phyloP scores from a whole-genome alignment of 306 rosid genomes.

The Ormosia emarginata region DNA sequence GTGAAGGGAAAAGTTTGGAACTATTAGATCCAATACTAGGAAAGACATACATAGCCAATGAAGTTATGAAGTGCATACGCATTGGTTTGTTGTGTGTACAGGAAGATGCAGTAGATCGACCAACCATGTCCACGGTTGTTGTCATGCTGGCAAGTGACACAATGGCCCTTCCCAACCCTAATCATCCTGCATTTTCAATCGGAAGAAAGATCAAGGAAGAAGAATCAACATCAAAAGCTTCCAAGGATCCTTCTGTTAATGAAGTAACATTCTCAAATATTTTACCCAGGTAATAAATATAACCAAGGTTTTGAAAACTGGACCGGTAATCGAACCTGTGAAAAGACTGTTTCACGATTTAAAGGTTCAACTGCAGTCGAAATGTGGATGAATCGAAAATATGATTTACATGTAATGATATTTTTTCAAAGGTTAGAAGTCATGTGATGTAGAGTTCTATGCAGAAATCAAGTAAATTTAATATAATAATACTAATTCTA shows the following conservation, averaged over 20 bases:
- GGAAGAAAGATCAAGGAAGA: slow-evolving; percentile 6
- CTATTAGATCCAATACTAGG: slow-evolving; percentile 40
- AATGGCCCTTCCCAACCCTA: slow-evolving; percentile 40
- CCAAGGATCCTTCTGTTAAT: slow-evolving; percentile 25
- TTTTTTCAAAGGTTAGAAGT: too few relatives aligned
- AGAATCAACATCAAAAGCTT: slow-evolving; percentile 23
- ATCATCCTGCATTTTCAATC: slow-evolving; percentile 43
- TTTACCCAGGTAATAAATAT: slow-evolving; percentile 10
- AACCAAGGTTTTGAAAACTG: too few relatives aligned
- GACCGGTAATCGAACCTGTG: too few relatives aligned
- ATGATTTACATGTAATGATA: too few relatives aligned
- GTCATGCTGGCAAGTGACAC: slow-evolving; percentile 40
- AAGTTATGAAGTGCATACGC: slow-evolving; percentile 39
- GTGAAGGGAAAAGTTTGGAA: slow-evolving; percentile 37
- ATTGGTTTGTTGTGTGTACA: slow-evolving; percentile 58
- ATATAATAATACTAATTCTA: too few relatives aligned
- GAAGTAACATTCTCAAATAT: slow-evolving; percentile 18
- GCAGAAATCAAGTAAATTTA: too few relatives aligned
- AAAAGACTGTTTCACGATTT: too few relatives aligned
- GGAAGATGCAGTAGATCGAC: slow-evolving; percentile 48
- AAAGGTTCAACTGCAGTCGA: too few relatives aligned
- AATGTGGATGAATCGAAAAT: too few relatives aligned
- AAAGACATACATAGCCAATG: neutral
- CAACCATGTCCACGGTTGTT: slow-evolving; percentile 48
- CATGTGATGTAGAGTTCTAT: too few relatives aligned